These are phyloP conservation scores for Coemansia sp. DNA, from an alignment of 192 early-diverging fungal genomes.

Conservation along the genomic window DNA sequence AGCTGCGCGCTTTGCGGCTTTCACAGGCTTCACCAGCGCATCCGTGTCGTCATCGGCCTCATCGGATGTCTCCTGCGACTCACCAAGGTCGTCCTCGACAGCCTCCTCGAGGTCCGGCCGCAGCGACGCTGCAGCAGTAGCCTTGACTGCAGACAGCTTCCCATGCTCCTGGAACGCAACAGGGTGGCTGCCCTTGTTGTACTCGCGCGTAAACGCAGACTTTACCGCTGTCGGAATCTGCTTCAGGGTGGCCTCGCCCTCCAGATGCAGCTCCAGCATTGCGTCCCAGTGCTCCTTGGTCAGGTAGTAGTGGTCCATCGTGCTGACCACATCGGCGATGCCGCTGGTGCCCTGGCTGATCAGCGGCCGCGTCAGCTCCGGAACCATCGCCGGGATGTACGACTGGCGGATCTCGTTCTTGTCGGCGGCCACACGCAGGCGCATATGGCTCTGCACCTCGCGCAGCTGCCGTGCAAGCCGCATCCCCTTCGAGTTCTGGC, in stretches of 20 bases:
- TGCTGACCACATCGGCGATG: constrained; percentile 68
- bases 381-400: constrained; percentile 72
- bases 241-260: constrained; percentile 51
- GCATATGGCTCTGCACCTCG: constrained; percentile 88
- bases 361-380: constrained; percentile 39
- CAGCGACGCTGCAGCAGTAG: constrained; percentile 6
- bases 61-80: background rate
- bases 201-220: constrained; percentile 76
- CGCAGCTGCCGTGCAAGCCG: constrained; percentile 70
- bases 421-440: constrained; percentile 75
- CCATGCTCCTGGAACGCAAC: constrained; percentile 23
- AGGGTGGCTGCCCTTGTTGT: constrained; percentile 45
- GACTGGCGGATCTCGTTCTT: constrained; percentile 82
- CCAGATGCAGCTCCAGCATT: constrained; percentile 76
- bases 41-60: constrained; percentile 19
- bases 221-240: constrained; percentile 68
- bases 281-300: constrained; percentile 86
- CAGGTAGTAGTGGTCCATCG: constrained; percentile 93
- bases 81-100: constrained; percentile 12
- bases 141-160: constrained; percentile 2
- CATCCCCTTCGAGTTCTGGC: constrained; percentile 78
- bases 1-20: constrained; percentile 8
- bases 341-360: constrained; percentile 51
- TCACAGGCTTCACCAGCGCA: constrained; percentile 9
- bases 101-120: constrained; percentile 24